These are phyloP conservation scores for Stephanodiscus minutulus DNA, from an alignment of 108 stramenopile species.

Conservation along the genomic window DNA sequence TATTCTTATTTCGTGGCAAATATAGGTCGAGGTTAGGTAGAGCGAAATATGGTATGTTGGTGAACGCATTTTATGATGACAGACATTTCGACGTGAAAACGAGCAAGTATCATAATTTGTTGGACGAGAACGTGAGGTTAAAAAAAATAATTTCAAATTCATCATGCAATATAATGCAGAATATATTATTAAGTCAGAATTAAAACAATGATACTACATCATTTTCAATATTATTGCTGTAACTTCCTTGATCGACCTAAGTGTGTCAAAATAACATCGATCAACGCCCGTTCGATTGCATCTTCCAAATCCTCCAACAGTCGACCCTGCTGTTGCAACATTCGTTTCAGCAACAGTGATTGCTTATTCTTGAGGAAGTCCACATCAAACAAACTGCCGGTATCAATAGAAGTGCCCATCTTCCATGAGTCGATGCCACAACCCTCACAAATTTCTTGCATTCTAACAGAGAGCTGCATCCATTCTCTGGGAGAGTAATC, in stretches of 20 bases:
- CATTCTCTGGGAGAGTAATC: constrained; percentile 27
- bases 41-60: background rate
- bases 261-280: constrained; percentile 13
- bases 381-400: constrained; percentile 5
- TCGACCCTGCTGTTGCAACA: constrained; percentile 13
- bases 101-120: background rate
- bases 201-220: background rate
- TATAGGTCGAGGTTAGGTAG: background rate
- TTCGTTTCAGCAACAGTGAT: constrained; percentile 11
- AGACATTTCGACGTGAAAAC: background rate
- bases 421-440: constrained; percentile 25
- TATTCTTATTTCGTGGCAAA: constrained; percentile 4
- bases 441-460: constrained; percentile 20
- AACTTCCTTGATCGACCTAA: background rate
- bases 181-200: background rate
- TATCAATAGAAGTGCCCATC: constrained; percentile 22
- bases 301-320: constrained; percentile 33
- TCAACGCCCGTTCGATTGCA: constrained; percentile 17
- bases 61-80: background rate
- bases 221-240: background rate
- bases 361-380: background rate
- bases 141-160: too few relatives aligned
- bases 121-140: background rate
- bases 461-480: constrained; percentile 10
- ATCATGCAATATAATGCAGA: background rate